These are phyloP conservation scores for Apiotrichum porosum DNA, from an alignment of 1,284 basidiomycete genomes.

Conservation along the genomic window DNA sequence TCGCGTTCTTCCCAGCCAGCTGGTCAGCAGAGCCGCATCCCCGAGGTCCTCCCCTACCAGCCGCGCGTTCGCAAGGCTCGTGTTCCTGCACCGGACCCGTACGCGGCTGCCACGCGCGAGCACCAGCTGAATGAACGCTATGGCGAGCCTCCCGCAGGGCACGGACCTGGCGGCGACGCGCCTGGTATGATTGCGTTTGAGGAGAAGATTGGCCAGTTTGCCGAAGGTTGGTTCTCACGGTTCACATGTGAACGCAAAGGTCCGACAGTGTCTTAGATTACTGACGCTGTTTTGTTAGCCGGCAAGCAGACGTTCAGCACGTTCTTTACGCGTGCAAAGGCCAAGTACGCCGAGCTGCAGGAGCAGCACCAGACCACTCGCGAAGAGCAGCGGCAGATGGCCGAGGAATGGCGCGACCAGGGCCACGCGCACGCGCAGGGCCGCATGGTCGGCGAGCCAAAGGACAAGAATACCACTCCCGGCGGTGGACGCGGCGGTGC, in stretches of 20 bases:
- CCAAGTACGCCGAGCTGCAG: conserved; percentile 39
- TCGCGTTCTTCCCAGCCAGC: too few species aligned
- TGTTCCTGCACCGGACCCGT: conserved; percentile 8
- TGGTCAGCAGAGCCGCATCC: background rate
- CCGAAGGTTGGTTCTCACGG: conserved; percentile 40
- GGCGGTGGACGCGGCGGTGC: background rate
- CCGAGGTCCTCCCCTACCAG: conserved; percentile 41
- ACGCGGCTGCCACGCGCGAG: conserved; percentile 2
- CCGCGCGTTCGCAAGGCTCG: conserved; percentile 35
- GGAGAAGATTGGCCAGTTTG: conserved; percentile 41
- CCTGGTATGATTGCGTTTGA: conserved; percentile 40
- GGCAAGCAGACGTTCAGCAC: conserved; percentile 43
- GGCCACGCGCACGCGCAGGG: background rate
- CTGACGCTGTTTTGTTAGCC: too few species aligned
- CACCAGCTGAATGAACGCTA: conserved; percentile 6
- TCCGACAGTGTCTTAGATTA: background rate
- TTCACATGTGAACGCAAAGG: too few species aligned
- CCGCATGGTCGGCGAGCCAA: background rate
- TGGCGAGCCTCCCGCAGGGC: conserved; percentile 1
- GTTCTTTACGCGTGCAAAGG: conserved; percentile 37
- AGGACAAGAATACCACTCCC: background rate
- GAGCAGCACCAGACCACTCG: conserved; percentile 9
- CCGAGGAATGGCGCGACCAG: conserved; percentile 5
- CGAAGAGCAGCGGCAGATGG: conserved; percentile 2
- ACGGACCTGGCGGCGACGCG: conserved; percentile 11